Conservation (phyloP, 768 basidiomycete species). For the Lyophyllum shimeji region DNA sequence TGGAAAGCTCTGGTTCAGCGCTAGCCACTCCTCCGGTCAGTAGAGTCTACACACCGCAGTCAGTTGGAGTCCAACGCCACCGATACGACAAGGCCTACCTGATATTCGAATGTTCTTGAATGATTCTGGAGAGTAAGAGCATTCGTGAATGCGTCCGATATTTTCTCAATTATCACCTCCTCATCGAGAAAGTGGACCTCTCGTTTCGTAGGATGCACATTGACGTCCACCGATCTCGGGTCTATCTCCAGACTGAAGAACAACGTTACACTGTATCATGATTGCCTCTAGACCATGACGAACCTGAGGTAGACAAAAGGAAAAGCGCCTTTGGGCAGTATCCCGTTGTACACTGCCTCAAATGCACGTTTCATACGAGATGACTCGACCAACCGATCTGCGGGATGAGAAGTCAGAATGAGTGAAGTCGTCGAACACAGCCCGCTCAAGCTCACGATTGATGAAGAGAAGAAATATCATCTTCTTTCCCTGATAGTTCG, state of each 20-base stretch:
- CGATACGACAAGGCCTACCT: conserved; percentile 37
- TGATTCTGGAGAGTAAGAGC: conserved; percentile 61
- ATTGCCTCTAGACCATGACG: conserved; percentile 9
- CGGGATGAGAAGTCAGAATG: not conserved
- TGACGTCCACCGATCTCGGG: conserved; percentile 90
- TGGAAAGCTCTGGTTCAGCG: conserved; percentile 23
- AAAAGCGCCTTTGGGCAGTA: conserved; percentile 85
- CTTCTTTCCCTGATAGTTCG: conserved; percentile 89
- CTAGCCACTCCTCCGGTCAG: conserved; percentile 52
- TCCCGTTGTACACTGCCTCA: conserved; percentile 79
- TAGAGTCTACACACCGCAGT: conserved; percentile 45
- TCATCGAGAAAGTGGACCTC: conserved; percentile 95
- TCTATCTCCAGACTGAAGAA: conserved; percentile 71
- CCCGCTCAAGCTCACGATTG: conserved; percentile 63
- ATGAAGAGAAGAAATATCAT: conserved; percentile 88
- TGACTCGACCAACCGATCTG: conserved; percentile 93
- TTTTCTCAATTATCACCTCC: conserved; percentile 75
- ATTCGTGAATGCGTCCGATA: conserved; percentile 72
- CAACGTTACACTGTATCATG: not conserved
- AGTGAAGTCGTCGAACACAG: not conserved
- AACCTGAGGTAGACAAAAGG: conserved; percentile 96
- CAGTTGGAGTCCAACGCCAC: not conserved
- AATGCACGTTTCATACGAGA: conserved; percentile 82
- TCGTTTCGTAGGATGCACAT: conserved; percentile 96
- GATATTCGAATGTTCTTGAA: conserved; percentile 72